Conservation (phyloP, 176 grass and related monocot genomes). For the Zea luxurians region DNA sequence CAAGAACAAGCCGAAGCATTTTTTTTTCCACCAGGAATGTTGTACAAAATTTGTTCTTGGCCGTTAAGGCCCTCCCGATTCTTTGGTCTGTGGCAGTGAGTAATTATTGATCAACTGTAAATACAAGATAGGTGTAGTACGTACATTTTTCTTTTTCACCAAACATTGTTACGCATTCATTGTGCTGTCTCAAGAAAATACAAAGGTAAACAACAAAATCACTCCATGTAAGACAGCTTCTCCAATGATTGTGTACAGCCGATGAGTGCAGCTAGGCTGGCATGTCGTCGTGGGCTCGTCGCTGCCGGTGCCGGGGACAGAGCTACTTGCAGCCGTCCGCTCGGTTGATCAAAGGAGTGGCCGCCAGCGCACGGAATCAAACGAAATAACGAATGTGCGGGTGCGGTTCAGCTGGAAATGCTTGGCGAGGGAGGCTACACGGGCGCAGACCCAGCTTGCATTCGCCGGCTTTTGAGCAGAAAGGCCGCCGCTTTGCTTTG, state of each 20-base stretch:
- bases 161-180: not conserved
- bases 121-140: conserved; percentile 18
- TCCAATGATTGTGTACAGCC: conserved; percentile 18
- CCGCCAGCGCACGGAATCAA: not conserved
- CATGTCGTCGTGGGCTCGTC: not conserved
- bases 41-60: conserved; percentile 50
- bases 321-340: conserved; percentile 22
- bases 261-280: conserved; percentile 19
- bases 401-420: conserved; percentile 38
- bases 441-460: conserved; percentile 44
- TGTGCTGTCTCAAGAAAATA: not conserved
- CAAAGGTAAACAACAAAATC: not conserved
- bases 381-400: conserved; percentile 25
- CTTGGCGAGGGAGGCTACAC: not conserved
- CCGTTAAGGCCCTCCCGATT: conserved; percentile 18
- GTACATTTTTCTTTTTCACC: not conserved
- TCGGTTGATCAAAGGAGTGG: not conserved
- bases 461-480: conserved; percentile 42
- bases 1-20: not conserved
- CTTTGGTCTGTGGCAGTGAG: conserved; percentile 19
- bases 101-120: conserved; percentile 41
- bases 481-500: conserved; percentile 41
- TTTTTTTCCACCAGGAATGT: not conserved
- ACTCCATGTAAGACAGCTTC: not conserved
- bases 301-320: not conserved